These are phyloP conservation scores for Kodamaea leandrae DNA, from an alignment of 805 yeast genomes.

Conservation along the genomic window DNA sequence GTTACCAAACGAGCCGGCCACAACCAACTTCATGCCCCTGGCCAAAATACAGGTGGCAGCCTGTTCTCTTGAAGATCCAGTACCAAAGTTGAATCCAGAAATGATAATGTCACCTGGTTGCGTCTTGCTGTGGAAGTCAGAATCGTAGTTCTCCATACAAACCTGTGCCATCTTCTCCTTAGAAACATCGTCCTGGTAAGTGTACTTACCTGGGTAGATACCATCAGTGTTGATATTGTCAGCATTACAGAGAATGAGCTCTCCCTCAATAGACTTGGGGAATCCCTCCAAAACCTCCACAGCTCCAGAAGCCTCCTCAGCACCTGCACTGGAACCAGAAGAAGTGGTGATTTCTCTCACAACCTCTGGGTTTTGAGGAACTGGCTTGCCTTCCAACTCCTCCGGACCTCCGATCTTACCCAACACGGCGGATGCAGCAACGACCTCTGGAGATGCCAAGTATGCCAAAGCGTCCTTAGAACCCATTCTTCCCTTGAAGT, in stretches of 20 bases:
- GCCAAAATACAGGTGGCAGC: constrained; percentile 99
- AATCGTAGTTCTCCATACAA: constrained; percentile 98
- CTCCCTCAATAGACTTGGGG: constrained; percentile 88
- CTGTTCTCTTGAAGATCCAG: constrained; percentile 98
- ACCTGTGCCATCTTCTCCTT: constrained; percentile 97
- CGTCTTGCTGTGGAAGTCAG: constrained; percentile 80
- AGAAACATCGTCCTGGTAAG: constrained; percentile 96
- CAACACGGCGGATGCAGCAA: constrained; percentile 95
- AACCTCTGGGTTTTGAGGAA: constrained; percentile 47
- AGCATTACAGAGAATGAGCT: constrained; percentile 91
- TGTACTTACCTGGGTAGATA: constrained; percentile 97
- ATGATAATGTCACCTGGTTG: constrained; percentile 85
- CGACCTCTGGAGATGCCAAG: constrained; percentile 96
- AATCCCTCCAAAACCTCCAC: constrained; percentile 86
- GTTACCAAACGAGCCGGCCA: constrained; percentile 96
- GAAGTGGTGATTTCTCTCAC: constrained; percentile 38
- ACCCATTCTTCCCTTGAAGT: constrained; percentile 99
- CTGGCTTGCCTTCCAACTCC: constrained; percentile 63
- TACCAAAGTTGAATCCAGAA: constrained; percentile 94
- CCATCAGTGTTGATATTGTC: constrained; percentile 98
- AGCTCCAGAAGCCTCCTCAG: constrained; percentile 30
- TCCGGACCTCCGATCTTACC: constrained; percentile 94
- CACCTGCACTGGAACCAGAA: constrained; percentile 29
- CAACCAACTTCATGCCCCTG: constrained; percentile 86
- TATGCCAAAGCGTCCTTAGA: constrained; percentile 94